phyloP scores from a whole-genome alignment of 108 stramenopile genomes.

The Pseudonitzschia pungens region DNA sequence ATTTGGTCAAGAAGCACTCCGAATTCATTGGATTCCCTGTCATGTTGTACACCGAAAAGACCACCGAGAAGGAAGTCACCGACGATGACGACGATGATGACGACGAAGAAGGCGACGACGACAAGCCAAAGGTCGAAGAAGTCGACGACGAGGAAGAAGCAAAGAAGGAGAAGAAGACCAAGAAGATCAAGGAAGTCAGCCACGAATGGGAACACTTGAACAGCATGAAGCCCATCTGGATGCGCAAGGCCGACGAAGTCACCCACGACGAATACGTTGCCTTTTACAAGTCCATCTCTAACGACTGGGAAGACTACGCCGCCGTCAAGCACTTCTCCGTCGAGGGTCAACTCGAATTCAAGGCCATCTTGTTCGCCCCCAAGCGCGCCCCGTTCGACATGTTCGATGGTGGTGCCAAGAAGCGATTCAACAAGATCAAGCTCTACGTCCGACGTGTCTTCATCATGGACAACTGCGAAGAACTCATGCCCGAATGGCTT shows the following conservation, averaged over 20 bases:
- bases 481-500: conserved; percentile 99
- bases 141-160: conserved; percentile 96
- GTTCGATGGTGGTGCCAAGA: conserved; percentile 99
- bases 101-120: conserved; percentile 90
- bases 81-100: conserved; percentile 98
- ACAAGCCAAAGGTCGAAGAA: conserved; percentile 95
- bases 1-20: conserved; percentile 99
- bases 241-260: conserved; percentile 99
- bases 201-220: conserved; percentile 99
- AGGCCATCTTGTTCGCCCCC: conserved; percentile 97
- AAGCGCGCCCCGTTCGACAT: conserved; percentile 99
- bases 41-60: conserved; percentile 99
- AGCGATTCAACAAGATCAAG: conserved; percentile 99
- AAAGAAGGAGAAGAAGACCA: conserved; percentile 98
- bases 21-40: conserved; percentile 99
- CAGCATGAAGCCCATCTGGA: conserved; percentile 99
- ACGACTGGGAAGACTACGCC: conserved; percentile 99
- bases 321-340: conserved; percentile 99
- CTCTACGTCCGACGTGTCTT: conserved; percentile 99
- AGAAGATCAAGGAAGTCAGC: conserved; percentile 99
- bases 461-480: conserved; percentile 99
- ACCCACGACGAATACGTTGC: conserved; percentile 99
- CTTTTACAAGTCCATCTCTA: conserved; percentile 99
- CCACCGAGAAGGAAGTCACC: conserved; percentile 99
- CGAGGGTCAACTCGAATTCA: conserved; percentile 99